phyloP scores from a whole-genome alignment of 2,329 filamentous ascomycete species.

The Alternaria arborescens region DNA sequence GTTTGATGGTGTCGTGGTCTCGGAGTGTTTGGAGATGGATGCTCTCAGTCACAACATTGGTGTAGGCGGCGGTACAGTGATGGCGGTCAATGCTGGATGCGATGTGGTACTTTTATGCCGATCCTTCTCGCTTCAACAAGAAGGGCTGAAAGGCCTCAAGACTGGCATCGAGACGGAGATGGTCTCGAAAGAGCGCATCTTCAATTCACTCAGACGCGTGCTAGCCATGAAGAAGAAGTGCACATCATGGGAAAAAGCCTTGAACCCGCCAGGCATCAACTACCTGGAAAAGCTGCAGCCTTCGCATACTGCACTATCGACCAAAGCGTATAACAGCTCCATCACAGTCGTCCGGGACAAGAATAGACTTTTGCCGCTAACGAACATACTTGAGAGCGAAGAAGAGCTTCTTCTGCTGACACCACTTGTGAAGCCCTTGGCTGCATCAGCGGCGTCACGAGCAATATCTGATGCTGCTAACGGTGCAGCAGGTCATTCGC shows the following conservation, averaged over 20 bases:
- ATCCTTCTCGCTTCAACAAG: slow-evolving; percentile 86
- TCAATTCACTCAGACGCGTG: slow-evolving; percentile 80
- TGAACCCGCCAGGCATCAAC: slow-evolving; percentile 83
- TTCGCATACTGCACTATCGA: slow-evolving; percentile 81
- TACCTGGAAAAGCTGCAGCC: slow-evolving; percentile 83
- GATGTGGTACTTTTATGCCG: slow-evolving; percentile 90
- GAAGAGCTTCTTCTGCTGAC: slow-evolving; percentile 91
- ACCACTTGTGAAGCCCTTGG: slow-evolving; percentile 89
- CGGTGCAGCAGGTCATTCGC: slow-evolving; percentile 59
- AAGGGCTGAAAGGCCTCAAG: slow-evolving; percentile 89
- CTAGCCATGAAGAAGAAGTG: slow-evolving; percentile 82
- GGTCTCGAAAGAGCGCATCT: slow-evolving; percentile 80
- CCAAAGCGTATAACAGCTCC: slow-evolving; percentile 86
- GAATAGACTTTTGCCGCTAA: slow-evolving; percentile 82
- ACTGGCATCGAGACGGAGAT: slow-evolving; percentile 90
- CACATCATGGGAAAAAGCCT: slow-evolving; percentile 88
- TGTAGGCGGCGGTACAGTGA: slow-evolving; percentile 95
- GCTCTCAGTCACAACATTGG: slow-evolving; percentile 94
- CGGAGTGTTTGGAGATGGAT: slow-evolving; percentile 96
- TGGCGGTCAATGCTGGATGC: slow-evolving; percentile 96
- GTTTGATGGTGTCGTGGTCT: slow-evolving; percentile 92
- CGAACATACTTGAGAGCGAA: slow-evolving; percentile 79
- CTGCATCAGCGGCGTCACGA: slow-evolving; percentile 83
- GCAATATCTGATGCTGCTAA: slow-evolving; percentile 68
- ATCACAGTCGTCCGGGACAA: slow-evolving; percentile 94